These are phyloP conservation scores for Fusarium sp. DNA, from an alignment of 2,329 filamentous ascomycete species.

Conservation along the genomic window DNA sequence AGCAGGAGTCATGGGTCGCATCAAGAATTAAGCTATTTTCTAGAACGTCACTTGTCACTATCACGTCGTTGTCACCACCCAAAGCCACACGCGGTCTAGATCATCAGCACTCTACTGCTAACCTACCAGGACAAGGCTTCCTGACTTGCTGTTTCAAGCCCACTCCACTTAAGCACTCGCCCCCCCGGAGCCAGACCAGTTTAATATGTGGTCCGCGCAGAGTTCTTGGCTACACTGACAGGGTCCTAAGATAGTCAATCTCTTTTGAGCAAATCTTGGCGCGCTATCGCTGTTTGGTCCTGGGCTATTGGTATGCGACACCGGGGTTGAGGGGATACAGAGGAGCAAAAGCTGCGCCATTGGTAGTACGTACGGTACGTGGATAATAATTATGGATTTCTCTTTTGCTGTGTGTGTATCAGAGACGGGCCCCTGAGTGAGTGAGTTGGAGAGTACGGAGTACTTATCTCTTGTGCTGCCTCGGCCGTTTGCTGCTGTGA, in stretches of 20 bases:
- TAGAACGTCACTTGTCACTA: background rate
- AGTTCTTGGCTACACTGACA: conserved; percentile 12
- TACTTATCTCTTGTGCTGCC: conserved; percentile 25
- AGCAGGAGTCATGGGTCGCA: background rate
- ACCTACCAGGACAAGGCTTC: background rate
- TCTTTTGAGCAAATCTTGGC: background rate
- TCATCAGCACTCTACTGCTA: background rate
- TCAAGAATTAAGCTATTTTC: background rate
- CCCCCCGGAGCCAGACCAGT: background rate
- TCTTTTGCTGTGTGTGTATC: no score
- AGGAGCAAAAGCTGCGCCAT: background rate
- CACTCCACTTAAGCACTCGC: background rate
- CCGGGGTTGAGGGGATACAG: background rate
- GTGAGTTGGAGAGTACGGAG: no score
- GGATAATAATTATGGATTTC: background rate
- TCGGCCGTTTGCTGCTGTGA: conserved; percentile 4
- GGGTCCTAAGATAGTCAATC: conserved; percentile 1
- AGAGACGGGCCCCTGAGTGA: no score
- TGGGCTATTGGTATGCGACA: background rate
- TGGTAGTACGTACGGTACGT: background rate
- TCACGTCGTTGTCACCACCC: background rate
- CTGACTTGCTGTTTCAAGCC: background rate
- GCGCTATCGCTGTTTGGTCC: background rate
- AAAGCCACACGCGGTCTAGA: background rate
- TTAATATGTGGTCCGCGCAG: conserved; percentile 23